Evolutionary conservation across 2,329 filamentous ascomycete genomes (phyloP).

Genomic region (Nigrospora osmanthi): DNA sequence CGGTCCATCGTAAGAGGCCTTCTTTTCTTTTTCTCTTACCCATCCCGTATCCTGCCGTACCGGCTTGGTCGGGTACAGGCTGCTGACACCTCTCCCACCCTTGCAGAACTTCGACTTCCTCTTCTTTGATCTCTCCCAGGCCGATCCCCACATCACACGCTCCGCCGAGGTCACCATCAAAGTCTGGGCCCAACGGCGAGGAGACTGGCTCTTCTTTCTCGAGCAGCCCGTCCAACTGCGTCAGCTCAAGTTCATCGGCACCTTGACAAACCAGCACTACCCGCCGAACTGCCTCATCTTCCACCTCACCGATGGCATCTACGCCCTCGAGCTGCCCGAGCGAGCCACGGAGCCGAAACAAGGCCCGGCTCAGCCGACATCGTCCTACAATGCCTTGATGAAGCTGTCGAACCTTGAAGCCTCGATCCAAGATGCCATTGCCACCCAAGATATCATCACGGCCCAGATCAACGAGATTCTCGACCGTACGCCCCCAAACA

Average conservation of each 20-base stretch:
- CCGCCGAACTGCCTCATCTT: slow-evolving; percentile 79
- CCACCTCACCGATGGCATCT: slow-evolving; percentile 79
- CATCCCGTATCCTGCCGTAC: neutral
- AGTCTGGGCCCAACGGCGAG: slow-evolving; percentile 62
- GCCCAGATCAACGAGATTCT: slow-evolving; percentile 66
- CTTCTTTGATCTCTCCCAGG: slow-evolving; percentile 67
- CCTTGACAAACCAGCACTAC: slow-evolving; percentile 60
- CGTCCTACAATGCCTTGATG: slow-evolving; percentile 84
- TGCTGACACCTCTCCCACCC: slow-evolving; percentile 6
- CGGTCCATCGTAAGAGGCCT: slow-evolving; percentile 55
- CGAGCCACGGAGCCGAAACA: slow-evolving; percentile 43
- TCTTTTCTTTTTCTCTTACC: neutral
- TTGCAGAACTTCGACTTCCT: slow-evolving; percentile 75
- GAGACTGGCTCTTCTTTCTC: slow-evolving; percentile 55
- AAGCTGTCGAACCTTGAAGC: slow-evolving; percentile 80
- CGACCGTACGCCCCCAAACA: slow-evolving; percentile 29
- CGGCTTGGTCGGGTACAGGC: neutral
- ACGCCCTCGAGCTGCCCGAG: slow-evolving; percentile 64
- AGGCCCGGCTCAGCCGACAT: slow-evolving; percentile 49
- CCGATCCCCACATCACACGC: slow-evolving; percentile 57
- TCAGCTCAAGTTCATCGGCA: slow-evolving; percentile 71
- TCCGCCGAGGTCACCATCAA: slow-evolving; percentile 57
- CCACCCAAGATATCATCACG: slow-evolving; percentile 66
- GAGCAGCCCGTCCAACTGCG: slow-evolving; percentile 66
- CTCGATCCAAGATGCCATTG: slow-evolving; percentile 82